phyloP scores from a whole-genome alignment of 2,329 filamentous ascomycete genomes.

The Exutisphaerella laricina region DNA sequence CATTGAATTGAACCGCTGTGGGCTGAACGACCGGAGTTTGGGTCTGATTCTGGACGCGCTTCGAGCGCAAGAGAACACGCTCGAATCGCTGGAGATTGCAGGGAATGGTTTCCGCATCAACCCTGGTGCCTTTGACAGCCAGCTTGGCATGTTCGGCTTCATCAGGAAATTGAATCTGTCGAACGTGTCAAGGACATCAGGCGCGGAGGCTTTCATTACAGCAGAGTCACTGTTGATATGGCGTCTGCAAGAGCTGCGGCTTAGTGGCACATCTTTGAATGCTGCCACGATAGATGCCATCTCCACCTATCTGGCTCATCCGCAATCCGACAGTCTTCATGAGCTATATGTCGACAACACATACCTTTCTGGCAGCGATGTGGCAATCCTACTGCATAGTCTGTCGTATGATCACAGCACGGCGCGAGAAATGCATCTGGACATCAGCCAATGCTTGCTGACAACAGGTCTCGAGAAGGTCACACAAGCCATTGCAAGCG shows the following conservation, averaged over 20 bases:
- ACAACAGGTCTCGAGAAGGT: slow-evolving; percentile 49
- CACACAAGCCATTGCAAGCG: slow-evolving; percentile 47
- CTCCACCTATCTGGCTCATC: slow-evolving; percentile 50
- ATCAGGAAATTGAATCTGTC: slow-evolving; percentile 63
- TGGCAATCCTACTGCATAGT: slow-evolving; percentile 59
- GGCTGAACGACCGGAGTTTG: slow-evolving; percentile 52
- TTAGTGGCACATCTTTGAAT: slow-evolving; percentile 60
- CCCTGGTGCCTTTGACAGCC: slow-evolving; percentile 58
- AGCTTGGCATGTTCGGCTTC: slow-evolving; percentile 61
- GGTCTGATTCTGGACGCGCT: slow-evolving; percentile 60
- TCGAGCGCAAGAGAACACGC: slow-evolving; percentile 58
- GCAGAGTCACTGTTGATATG: slow-evolving; percentile 62
- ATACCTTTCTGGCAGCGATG: slow-evolving; percentile 58
- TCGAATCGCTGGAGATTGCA: slow-evolving; percentile 63
- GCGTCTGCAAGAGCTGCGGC: slow-evolving; percentile 59
- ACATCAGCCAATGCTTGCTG: slow-evolving; percentile 60
- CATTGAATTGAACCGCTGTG: slow-evolving; percentile 61
- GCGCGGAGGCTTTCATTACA: slow-evolving; percentile 57
- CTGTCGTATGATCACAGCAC: slow-evolving; percentile 47
- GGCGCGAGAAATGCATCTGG: slow-evolving; percentile 56
- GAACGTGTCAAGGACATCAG: slow-evolving; percentile 58
- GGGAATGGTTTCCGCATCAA: slow-evolving; percentile 61
- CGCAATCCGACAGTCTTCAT: slow-evolving; percentile 53
- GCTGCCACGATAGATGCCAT: slow-evolving; percentile 60
- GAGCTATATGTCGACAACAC: slow-evolving; percentile 63